Evolutionary conservation across 2,329 filamentous ascomycete genomes (phyloP), one percentile per base, ranked within the genome.

Genomic region (Elsinoe perseae): DNA sequence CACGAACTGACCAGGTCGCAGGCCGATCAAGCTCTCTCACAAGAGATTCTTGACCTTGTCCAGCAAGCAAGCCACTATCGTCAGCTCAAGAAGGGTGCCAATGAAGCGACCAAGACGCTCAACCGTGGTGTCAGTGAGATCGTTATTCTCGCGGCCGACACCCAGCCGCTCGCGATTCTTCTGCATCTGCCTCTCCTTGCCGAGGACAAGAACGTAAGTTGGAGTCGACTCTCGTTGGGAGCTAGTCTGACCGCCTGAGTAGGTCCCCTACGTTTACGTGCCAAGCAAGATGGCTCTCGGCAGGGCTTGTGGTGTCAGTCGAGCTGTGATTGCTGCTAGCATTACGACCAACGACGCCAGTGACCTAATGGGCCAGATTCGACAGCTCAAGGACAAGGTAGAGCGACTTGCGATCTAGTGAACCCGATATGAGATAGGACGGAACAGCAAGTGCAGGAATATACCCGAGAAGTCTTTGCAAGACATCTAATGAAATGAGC

Each of bases 401-500:
- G 92, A 97, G 81, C 83, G 91, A 66, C 81, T 96, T 64, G 90
- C 92, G 78, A 95, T 96, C 76, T 96, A 75, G n/a, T n/a, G n/a
- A n/a, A n/a, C n/a, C n/a, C n/a, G n/a, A n/a, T n/a, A n/a, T n/a
- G n/a, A n/a, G 48, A 32, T 2, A 30, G 16, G 44, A 27, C n/a
- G 14, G 16, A n/a, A 28, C 20, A 27, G 25, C n/a, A 42, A 42
- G 18, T 23, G 32, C 32, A 36, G 32, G 12, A 36, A 12, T 36
- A 36, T 36, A 36, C 32, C 32, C 32, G 10, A 36, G 32, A 14
- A 14, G 9, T 36, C 32, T 36, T 14, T 5, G 10, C 12, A 5
- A 36, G 32, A 36, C 3, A 7, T 36, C 3, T 14, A 36, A 36
- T 36, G 32, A 36, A 36, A 36, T 36, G 5, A 14, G 12, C n/a